Conservation (phyloP, 129 eudicot genomes). For the Flaveria sonorensis region DNA sequence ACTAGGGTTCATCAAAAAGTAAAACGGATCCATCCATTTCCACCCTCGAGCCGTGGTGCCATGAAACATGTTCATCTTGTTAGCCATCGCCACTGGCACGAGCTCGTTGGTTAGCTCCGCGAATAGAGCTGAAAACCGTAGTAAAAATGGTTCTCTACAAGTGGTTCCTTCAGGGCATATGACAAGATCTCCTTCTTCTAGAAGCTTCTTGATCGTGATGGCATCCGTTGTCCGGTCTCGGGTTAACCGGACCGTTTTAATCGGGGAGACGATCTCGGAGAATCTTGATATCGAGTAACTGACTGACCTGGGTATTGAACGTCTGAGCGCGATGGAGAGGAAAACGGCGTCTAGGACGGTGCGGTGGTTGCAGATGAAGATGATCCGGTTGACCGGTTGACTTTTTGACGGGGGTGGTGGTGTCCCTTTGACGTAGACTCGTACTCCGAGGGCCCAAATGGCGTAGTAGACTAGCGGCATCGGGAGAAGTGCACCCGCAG, state of each 20-base stretch:
- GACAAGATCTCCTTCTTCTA: constrained; percentile 57
- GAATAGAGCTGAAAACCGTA: constrained; percentile 63
- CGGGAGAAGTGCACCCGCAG: constrained; percentile 64
- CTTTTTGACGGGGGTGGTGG: constrained; percentile 64
- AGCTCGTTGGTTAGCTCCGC: constrained; percentile 61
- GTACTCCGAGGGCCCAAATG: constrained; percentile 63
- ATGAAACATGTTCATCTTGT: constrained; percentile 65
- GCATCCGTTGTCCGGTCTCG: constrained; percentile 58
- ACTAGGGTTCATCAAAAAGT: constrained; percentile 75
- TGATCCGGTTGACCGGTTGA: constrained; percentile 56
- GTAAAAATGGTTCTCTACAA: constrained; percentile 69
- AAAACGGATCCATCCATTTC: constrained; percentile 79
- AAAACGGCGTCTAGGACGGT: constrained; percentile 71
- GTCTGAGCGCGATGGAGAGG: constrained; percentile 62
- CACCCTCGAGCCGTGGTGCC: constrained; percentile 76
- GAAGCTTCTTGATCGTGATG: constrained; percentile 51
- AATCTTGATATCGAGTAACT: constrained; percentile 64
- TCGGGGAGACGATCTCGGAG: constrained; percentile 70
- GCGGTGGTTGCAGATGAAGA: constrained; percentile 66
- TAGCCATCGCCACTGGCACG: constrained; percentile 66
- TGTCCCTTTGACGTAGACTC: constrained; percentile 57
- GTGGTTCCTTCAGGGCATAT: constrained; percentile 83
- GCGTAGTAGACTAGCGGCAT: constrained; percentile 64
- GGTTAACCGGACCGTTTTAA: constrained; percentile 62
- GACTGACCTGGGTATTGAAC: constrained; percentile 71